phyloP scores from a whole-genome alignment of 2,329 filamentous ascomycete genomes.

The Botryotinia convoluta region DNA sequence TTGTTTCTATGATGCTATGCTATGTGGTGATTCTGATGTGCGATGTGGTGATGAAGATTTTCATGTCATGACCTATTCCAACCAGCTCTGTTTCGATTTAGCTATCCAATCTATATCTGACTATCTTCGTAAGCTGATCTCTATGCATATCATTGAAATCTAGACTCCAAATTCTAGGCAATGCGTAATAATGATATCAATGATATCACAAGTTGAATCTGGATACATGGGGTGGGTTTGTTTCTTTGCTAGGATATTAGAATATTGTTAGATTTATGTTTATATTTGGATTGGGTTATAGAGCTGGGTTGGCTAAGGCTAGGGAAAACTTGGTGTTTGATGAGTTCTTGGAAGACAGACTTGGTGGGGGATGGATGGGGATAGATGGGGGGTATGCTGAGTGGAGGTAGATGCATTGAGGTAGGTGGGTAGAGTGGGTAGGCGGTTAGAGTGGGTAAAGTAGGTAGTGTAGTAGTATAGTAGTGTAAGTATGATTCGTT shows the following conservation, averaged over 20 bases:
- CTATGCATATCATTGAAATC: too few species aligned
- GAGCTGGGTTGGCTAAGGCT: too few species aligned
- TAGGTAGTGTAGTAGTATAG: too few species aligned
- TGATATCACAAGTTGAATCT: background rate
- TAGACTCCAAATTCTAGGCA: too few species aligned
- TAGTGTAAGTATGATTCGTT: background rate
- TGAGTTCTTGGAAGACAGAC: background rate
- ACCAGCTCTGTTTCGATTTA: background rate
- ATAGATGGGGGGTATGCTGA: too few species aligned
- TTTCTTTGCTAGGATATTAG: background rate
- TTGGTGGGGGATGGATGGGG: background rate
- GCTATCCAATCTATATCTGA: background rate
- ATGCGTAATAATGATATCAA: background rate
- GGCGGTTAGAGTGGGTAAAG: too few species aligned
- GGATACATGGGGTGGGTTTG: rapidly evolving
- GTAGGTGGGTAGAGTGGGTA: too few species aligned
- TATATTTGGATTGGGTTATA: too few species aligned
- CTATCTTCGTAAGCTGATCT: too few species aligned
- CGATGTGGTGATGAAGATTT: background rate
- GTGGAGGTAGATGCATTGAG: too few species aligned
- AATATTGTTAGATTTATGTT: background rate
- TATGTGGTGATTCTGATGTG: background rate
- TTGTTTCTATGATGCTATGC: background rate
- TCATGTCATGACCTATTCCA: background rate
- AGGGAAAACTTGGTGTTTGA: background rate